Evolutionary conservation across 192 early-diverging fungal species (phyloP).

Genomic region (Spizellomyces sp.): DNA sequence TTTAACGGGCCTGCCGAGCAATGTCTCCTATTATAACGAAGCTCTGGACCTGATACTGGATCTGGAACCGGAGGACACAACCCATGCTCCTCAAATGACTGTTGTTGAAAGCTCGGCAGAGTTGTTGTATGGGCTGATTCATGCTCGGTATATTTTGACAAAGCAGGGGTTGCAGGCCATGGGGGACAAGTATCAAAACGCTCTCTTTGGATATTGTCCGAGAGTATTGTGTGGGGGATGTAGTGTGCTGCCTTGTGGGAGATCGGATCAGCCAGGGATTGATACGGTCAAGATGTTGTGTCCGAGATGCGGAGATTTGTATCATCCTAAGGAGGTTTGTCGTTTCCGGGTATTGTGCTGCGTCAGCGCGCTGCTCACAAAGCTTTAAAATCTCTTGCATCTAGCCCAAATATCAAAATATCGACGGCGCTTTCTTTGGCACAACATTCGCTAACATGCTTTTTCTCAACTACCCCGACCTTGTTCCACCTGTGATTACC

Average conservation of each 20-base stretch:
- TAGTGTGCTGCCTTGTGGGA: slow-evolving; percentile 53
- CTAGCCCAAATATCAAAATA: slow-evolving; percentile 46
- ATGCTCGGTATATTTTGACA: slow-evolving; percentile 90
- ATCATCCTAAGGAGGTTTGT: slow-evolving; percentile 50
- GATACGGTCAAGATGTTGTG: slow-evolving; percentile 61
- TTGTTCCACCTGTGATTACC: slow-evolving; percentile 54
- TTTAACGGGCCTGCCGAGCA: slow-evolving; percentile 83
- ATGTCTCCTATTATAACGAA: slow-evolving; percentile 85
- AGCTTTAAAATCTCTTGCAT: neutral
- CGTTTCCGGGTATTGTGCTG: neutral
- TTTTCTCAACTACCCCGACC: slow-evolving; percentile 81
- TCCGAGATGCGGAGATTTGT: slow-evolving; percentile 58
- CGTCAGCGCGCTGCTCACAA: neutral
- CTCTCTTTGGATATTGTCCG: slow-evolving; percentile 59
- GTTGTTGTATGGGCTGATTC: slow-evolving; percentile 91
- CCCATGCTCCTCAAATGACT: slow-evolving; percentile 49
- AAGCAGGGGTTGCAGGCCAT: slow-evolving; percentile 83
- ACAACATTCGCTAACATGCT: slow-evolving; percentile 94
- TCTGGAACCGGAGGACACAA: slow-evolving; percentile 45
- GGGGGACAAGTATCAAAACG: slow-evolving; percentile 50
- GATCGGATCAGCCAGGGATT: slow-evolving; percentile 43
- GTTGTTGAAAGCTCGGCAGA: slow-evolving; percentile 85
- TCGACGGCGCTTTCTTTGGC: slow-evolving; percentile 89
- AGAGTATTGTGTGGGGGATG: slow-evolving; percentile 49
- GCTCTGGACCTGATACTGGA: slow-evolving; percentile 96